Evolutionary conservation across 768 basidiomycete species (phyloP).

Genomic region (Amyloporia xantha): DNA sequence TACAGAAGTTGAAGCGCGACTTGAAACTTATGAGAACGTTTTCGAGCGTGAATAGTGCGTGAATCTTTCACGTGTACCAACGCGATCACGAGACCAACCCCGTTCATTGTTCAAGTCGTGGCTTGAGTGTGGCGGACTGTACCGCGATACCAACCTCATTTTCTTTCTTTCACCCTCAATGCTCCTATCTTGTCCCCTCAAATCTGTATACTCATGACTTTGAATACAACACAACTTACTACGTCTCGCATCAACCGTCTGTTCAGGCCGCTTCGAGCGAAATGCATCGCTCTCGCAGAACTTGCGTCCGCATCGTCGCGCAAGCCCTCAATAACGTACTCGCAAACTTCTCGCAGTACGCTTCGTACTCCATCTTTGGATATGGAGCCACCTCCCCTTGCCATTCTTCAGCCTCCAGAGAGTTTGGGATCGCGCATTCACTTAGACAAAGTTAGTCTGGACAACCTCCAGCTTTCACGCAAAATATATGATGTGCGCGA

Average conservation of each 20-base stretch:
- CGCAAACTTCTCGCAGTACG: neutral
- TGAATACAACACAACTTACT: slow-evolving; percentile 24
- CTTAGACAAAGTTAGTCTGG: slow-evolving; percentile 27
- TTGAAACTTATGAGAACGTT: no score
- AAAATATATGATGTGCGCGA: slow-evolving; percentile 49
- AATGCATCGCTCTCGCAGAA: slow-evolving; percentile 34
- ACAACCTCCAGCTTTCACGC: slow-evolving; percentile 37
- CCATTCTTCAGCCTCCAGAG: slow-evolving; percentile 32
- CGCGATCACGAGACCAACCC: no score
- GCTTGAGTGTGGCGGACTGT: no score
- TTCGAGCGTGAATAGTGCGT: no score
- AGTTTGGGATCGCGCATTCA: slow-evolving; percentile 27
- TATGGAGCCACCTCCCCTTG: slow-evolving; percentile 26
- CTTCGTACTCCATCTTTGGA: neutral
- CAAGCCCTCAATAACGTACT: slow-evolving; percentile 12
- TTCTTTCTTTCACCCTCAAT: no score
- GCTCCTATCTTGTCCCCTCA: no score
- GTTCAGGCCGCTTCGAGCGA: slow-evolving; percentile 41
- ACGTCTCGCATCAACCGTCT: slow-evolving; percentile 38
- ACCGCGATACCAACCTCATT: no score
- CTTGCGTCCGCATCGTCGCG: slow-evolving; percentile 15
- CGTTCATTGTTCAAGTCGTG: no score
- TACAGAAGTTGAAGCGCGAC: no score
- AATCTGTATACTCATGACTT: neutral
- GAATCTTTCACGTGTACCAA: no score